Base-by-base conservation (phyloP, 2,329 filamentous ascomycete genomes). In the Aspergillus sp. region DNA sequence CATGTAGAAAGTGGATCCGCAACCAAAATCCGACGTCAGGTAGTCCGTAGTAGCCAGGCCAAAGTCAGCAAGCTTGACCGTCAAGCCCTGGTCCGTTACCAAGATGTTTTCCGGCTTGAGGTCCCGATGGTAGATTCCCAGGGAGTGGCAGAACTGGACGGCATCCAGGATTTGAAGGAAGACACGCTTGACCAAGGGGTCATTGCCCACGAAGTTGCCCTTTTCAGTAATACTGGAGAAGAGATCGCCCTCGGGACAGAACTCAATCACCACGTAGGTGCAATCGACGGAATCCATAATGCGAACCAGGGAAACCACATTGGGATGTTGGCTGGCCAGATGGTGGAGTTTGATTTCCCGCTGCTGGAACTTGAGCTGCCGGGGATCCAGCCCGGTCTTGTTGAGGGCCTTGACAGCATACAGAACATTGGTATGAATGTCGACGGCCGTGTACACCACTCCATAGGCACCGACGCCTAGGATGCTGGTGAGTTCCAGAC, bases 1-100 rank as follows among this genome's bases (percentile, higher is more conserved):
- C 95, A 98, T 99, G 81, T 99, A 99, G 73, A 98, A 98, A 13
- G 94, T 98, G 32, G 95, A 98, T 65, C 95, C 95, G 76, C 95
- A 99, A 72, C 95, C 95, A 78, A 97, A 97, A 77, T 99, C 95
- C 69, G 92, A 90, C 65, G 94, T 97, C 68, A 89, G 84, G 67
- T 87, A 84, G 67, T 94, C 91, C 60, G 87, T 88, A 23, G 92
- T 98, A 61, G 95, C 95, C 58, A 99, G 86, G 74, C 95, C 95
- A 84, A 99, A 99, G 79, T 99, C 95, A 67, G 94, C 95, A 67
- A 99, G 86, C 81, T 98, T 97, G 73, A 97, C 91, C 38, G 92
- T 95, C 79, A 89, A 87, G 67, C 94, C 94, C 65, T 89, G 84
- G 80, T 97, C 90, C 70, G 91, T 90, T 59, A 99, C 94, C 73